Conservation (phyloP, 139 green algal genomes). For the Coccomyxa sp. region DNA sequence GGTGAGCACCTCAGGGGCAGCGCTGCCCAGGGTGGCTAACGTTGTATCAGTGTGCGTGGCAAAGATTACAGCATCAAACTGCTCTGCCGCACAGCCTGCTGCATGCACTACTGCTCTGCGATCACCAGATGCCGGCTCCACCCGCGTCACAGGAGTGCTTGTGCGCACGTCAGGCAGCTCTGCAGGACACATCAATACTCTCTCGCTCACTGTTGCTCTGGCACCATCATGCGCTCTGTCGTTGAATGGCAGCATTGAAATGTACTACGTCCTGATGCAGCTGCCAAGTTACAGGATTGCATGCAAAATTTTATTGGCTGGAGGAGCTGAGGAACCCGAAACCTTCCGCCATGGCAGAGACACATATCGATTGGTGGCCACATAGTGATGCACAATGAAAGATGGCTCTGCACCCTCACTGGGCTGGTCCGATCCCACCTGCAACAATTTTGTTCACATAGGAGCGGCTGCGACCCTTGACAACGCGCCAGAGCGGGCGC, state of each 20-base stretch:
- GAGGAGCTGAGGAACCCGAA: too few species aligned
- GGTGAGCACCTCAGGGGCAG: constrained; percentile 13
- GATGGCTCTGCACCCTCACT: too few species aligned
- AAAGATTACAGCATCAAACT: constrained; percentile 81
- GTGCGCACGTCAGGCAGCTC: constrained; percentile 73
- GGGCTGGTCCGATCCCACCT: constrained; percentile 30
- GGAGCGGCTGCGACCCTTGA: constrained; percentile 64
- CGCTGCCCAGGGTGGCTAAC: constrained; percentile 61
- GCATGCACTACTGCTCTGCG: constrained; percentile 1
- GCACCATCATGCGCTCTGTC: too few species aligned
- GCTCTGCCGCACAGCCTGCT: not conserved
- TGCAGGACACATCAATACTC: not conserved
- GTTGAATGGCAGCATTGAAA: too few species aligned
- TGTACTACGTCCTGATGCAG: too few species aligned
- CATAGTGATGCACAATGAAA: too few species aligned
- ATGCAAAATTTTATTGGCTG: too few species aligned
- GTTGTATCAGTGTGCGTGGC: constrained; percentile 81
- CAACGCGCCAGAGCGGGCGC: constrained; percentile 84
- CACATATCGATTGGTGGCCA: too few species aligned
- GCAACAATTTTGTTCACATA: constrained; percentile 73
- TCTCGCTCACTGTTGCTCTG: too few species aligned
- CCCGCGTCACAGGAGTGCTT: constrained; percentile 31
- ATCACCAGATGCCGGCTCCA: constrained; percentile 23
- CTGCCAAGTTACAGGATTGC: not conserved
- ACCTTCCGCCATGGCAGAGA: too few species aligned